Evolutionary conservation across 169 alveolate genomes (phyloP), one percentile per base, ranked within the genome.

Genomic region (Plasmodium gaboni): DNA sequence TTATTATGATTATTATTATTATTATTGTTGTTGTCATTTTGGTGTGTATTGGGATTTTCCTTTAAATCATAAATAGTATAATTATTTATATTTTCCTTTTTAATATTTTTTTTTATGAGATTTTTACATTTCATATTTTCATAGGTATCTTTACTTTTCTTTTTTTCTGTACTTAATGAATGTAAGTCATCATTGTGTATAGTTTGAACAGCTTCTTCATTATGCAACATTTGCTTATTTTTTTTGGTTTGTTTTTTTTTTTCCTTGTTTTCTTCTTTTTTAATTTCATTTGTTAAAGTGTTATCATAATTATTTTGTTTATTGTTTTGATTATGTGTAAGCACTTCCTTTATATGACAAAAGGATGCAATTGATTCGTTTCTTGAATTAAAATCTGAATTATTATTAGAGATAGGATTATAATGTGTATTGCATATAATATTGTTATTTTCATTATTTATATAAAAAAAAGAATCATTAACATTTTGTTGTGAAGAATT

Each of bases 71-170:
- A 38, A 38, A 38, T 38, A 38, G 44, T 46, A 50, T 44, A 2
- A 12, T 46, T 53, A 28, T 42, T 51, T 2, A 17, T 55, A 17
- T 44, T 73, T 65, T 67, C 88, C 26, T 74, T 32, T 46, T 60
- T 74, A 7, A 10, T 13, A 24, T 44, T 61, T 64, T 74, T 74
- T 50, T 74, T 74, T 51, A 19, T 6, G 2, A 74, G 8, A 46
- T 42, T 59, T 50, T 10, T n/a, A 46, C 38, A 38, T 38, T 38
- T 24, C 44, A 60, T 50, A 60, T 59, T 74, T 42, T 51, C 88
- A 51, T 46, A 22, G 12, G 22, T 15, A 28, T 44, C 22, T 44
- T 74, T 73, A 4, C 48, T 73, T 46, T 73, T 73, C 61, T 42
- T 51, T n/a, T 59, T 73, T n/a, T n/a, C 28, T 8, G 24, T 42